Evolutionary conservation across 1,284 basidiomycete species (phyloP).

Genomic region (Tremellales sp.): DNA sequence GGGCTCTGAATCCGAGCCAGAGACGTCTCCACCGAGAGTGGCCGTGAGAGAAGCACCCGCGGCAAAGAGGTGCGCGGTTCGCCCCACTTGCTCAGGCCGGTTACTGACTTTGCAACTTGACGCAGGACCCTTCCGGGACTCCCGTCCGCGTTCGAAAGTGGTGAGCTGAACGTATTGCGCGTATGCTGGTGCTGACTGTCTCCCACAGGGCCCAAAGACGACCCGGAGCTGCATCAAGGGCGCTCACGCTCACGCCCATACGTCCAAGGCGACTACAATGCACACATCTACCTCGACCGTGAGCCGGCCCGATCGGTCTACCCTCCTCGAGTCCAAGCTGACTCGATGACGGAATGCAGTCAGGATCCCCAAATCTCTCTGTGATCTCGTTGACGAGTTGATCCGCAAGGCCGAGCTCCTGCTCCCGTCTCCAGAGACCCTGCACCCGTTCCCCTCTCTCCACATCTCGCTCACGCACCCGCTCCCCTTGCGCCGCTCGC

Average conservation of each 20-base stretch:
- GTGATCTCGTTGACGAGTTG: conserved; percentile 15
- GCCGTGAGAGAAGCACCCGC: neutral
- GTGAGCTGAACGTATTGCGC: neutral
- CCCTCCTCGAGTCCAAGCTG: neutral
- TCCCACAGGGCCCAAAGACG: conserved; percentile 27
- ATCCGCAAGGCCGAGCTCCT: conserved; percentile 6
- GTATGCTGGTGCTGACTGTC: neutral
- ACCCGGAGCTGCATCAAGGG: conserved; percentile 42
- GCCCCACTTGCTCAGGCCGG: neutral
- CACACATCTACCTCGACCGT: conserved; percentile 44
- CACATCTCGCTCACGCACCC: conserved; percentile 48
- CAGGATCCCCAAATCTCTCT: conserved; percentile 13
- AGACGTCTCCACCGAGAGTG: neutral
- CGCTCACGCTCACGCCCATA: conserved; percentile 40
- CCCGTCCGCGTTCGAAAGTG: neutral
- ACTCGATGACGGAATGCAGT: conserved; percentile 14
- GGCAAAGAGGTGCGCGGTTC: too few relatives aligned
- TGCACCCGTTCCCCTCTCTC: conserved; percentile 28
- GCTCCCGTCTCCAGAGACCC: conserved; percentile 8
- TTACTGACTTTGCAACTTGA: neutral
- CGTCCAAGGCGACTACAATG: conserved; percentile 45
- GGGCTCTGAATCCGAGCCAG: conserved; percentile 1
- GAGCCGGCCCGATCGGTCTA: conserved; percentile 6
- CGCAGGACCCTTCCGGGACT: conserved; percentile 4
- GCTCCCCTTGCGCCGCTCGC: conserved; percentile 38